These are phyloP conservation scores for Annulohypoxylon nitens DNA, from an alignment of 495 filamentous ascomycete genomes.

Conservation along the genomic window DNA sequence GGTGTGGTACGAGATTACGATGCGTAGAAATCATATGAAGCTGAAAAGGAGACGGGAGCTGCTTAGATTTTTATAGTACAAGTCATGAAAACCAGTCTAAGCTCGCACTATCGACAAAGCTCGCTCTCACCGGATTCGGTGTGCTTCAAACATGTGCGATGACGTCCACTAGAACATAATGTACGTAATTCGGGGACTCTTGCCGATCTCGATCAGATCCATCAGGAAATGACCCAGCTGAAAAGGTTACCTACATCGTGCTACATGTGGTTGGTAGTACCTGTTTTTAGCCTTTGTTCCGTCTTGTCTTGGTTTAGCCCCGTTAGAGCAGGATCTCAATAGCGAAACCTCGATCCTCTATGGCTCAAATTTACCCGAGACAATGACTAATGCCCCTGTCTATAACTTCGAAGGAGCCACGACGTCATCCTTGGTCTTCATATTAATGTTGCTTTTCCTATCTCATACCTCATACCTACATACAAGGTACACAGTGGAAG, in stretches of 20 bases:
- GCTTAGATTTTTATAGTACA: slow-evolving; percentile 7
- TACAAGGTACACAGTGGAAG: not conserved
- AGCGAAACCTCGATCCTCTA: not conserved
- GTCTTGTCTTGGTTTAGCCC: slow-evolving; percentile 17
- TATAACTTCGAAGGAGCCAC: not conserved
- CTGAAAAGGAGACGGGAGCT: not conserved
- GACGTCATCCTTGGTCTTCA: slow-evolving; percentile 8
- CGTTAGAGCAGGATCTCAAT: slow-evolving; percentile 1
- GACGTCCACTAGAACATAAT: slow-evolving; percentile 32
- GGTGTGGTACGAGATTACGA: not conserved
- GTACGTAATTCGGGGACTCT: slow-evolving; percentile 34
- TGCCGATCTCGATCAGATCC: slow-evolving; percentile 36
- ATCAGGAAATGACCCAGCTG: not conserved
- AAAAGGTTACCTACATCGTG: not conserved
- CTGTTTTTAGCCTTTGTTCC: slow-evolving; percentile 3
- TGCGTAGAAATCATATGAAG: not conserved
- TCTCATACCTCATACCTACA: not conserved
- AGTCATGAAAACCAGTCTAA: not conserved
- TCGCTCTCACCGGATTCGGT: slow-evolving; percentile 39
- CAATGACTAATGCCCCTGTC: not conserved
- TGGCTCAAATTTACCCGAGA: slow-evolving; percentile 7
- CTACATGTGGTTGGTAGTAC: slow-evolving; percentile 1
- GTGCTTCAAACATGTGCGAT: slow-evolving; percentile 30
- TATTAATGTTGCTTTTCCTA: not conserved
- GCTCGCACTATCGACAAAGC: slow-evolving; percentile 32